Base-by-base conservation (phyloP, 2,329 filamentous ascomycete genomes). In the Aspergillus fumigatus region DNA sequence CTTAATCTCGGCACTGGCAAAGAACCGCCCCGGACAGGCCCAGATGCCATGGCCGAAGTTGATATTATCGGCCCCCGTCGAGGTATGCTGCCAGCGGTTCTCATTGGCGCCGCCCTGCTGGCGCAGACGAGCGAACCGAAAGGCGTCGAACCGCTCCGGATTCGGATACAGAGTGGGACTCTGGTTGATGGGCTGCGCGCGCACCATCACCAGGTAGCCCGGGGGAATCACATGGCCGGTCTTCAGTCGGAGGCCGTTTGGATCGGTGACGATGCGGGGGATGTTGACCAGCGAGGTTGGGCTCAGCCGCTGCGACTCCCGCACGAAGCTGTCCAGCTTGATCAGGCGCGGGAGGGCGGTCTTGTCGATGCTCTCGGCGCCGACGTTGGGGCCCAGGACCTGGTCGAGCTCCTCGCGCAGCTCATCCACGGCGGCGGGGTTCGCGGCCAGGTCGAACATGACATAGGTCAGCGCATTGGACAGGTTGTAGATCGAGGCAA, bases 21-120 rank as follows among this genome's bases (percentile, higher is more conserved):
- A 66, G 53, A 65, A 68, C 9, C 68, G 60, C 1, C 68, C 68
- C 5, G 68, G 67, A 52, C 68, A 71, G 0, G 68, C 64, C 23
- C 58, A 50, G 26, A 40, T 49, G 1, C 52, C 52, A n/a, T 49
- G 27, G 9, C 52, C 52, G 11, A 48, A 53, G 3, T 25, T 25
- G 1, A 47, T 21, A 6, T 47, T 21, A 5, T 25, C 19, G 19
- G n/a, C 43, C 19, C 43, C 21, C 21, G 43, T 47, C 4, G 43
- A 21, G 21, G 21, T 25, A 7, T 23, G 21, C 1, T 23, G 19
- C 19, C 19, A 21, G 8, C 11, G 9, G 9, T 23, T 47, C 19
- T 47, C 43, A 4, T 47, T 8, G 43, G 19, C 43, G 1, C 19
- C 19, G 11, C 11, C n/a, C n/a, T 47, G 9, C 10, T 35, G 32